A percentile compares a stretch with the other conserved stretches of the same genome.
Evolutionary conservation across 2,329 filamentous ascomycete species (phyloP).

Genomic region (Penicillium sp.): DNA sequence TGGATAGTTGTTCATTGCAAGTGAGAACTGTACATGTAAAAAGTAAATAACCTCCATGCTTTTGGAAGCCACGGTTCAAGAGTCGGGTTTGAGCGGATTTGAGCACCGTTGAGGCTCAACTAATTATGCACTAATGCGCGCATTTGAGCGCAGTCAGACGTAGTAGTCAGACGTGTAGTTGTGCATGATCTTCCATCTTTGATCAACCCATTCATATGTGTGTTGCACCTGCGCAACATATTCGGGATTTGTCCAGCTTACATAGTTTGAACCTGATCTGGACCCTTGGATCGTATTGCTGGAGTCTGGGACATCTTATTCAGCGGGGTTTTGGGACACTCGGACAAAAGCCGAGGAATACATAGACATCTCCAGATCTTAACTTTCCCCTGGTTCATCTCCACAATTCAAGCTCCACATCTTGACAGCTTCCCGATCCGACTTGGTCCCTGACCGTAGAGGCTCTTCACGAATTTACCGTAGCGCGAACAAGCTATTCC

Average conservation of each 20-base stretch:
- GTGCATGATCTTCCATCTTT: neutral
- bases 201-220: neutral
- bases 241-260: neutral
- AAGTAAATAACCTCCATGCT: neutral
- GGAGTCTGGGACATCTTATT: too few relatives aligned
- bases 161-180: neutral
- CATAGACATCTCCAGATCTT: too few relatives aligned
- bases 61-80: neutral
- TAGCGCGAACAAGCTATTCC: neutral
- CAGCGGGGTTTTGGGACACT: too few relatives aligned
- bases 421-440: neutral
- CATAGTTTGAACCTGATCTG: neutral
- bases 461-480: neutral
- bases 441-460: neutral
- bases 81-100: neutral
- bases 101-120: neutral
- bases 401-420: neutral
- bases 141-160: constrained; percentile 3
- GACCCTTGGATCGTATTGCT: too few relatives aligned
- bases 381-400: neutral
- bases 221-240: neutral
- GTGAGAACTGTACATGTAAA: neutral
- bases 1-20: neutral
- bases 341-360: too few relatives aligned
- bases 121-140: neutral